Conservation (phyloP, 176 grass and related monocot genomes). For the Cenchrus purpureus region DNA sequence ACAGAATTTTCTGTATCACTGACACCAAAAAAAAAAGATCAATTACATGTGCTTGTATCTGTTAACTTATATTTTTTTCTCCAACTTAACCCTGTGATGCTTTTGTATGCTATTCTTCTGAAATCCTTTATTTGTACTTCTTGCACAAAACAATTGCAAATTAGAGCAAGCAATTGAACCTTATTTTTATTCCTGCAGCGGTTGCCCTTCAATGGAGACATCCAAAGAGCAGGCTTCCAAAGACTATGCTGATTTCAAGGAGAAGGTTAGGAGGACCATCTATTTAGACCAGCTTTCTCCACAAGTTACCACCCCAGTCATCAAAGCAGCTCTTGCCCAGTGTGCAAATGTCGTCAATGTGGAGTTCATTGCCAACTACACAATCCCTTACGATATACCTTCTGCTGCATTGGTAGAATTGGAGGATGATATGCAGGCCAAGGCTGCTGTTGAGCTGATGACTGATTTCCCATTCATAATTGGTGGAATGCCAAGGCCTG, state of each 20-base stretch:
- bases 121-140: not conserved
- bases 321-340: conserved; percentile 62
- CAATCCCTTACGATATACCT: conserved; percentile 55
- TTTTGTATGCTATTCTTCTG: not conserved
- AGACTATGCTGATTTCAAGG: conserved; percentile 52
- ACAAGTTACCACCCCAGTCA: conserved; percentile 46
- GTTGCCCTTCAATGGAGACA: conserved; percentile 19
- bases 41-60: not conserved
- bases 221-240: conserved; percentile 40
- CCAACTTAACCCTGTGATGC: not conserved
- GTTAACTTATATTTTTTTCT: not conserved
- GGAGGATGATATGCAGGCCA: conserved; percentile 45
- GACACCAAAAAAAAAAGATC: no score
- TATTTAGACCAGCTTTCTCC: conserved; percentile 64
- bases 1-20: no score
- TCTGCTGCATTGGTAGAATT: conserved; percentile 47
- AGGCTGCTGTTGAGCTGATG: conserved; percentile 44
- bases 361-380: conserved; percentile 72
- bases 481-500: conserved; percentile 62
- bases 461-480: conserved; percentile 64
- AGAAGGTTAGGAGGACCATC: conserved; percentile 53
- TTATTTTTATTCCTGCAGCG: not conserved
- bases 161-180: not conserved
- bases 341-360: conserved; percentile 51
- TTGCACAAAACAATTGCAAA: not conserved